These are phyloP conservation scores for Neurospora sp. DNA, from an alignment of 2,329 filamentous ascomycete species.

Conservation along the genomic window DNA sequence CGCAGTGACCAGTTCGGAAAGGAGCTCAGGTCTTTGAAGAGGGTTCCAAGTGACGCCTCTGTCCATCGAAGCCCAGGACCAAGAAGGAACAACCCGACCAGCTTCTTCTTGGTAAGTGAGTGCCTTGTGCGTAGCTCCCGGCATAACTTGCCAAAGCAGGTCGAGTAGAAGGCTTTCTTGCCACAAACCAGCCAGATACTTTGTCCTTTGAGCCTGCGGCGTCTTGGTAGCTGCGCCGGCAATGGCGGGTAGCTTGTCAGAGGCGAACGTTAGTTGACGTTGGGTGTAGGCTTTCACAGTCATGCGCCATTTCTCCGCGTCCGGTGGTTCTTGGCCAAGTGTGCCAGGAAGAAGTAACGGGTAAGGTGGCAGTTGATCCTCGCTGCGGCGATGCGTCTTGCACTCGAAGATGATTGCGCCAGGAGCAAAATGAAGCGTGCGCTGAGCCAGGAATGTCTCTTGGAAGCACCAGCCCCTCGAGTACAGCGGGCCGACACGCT, in stretches of 20 bases:
- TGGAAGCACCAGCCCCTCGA: background rate
- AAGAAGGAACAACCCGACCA: slow-evolving; percentile 1
- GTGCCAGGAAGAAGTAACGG: background rate
- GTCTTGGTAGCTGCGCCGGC: slow-evolving; percentile 5
- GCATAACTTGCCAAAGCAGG: slow-evolving; percentile 3
- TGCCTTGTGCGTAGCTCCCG: background rate
- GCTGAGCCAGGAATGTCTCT: background rate
- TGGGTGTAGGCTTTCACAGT: slow-evolving; percentile 5
- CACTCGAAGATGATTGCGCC: background rate
- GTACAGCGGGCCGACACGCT: background rate
- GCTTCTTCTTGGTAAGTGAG: slow-evolving; percentile 1
- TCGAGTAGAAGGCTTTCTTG: slow-evolving; percentile 5
- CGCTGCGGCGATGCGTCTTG: background rate
- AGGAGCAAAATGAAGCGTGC: background rate
- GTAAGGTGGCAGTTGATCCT: background rate
- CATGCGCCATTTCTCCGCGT: slow-evolving; percentile 1
- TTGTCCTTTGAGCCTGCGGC: background rate
- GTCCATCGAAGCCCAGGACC: slow-evolving; percentile 7
- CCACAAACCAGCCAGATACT: slow-evolving; percentile 8
- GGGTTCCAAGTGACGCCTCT: background rate
- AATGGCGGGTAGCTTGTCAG: slow-evolving; percentile 9
- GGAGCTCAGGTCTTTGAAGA: background rate
- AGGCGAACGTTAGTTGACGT: background rate
- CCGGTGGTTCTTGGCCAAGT: background rate
- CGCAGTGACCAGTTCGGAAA: background rate